phyloP scores from a whole-genome alignment of 179 eudicot genomes.

The Silene coronaria region DNA sequence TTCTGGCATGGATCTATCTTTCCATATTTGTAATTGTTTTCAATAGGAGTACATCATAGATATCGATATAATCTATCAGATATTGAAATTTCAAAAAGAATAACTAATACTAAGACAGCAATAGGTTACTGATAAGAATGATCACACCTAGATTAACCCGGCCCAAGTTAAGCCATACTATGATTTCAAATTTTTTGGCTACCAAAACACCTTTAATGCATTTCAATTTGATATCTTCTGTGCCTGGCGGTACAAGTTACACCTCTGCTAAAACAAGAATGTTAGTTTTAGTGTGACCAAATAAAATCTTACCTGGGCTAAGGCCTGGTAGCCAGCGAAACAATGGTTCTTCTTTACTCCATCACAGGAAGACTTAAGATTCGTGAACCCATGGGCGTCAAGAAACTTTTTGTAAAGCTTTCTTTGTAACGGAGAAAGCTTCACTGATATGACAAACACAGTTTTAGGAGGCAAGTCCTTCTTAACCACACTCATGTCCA shows the following conservation, averaged over 20 bases:
- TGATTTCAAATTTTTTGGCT: background rate
- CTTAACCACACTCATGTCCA: slow-evolving; percentile 97
- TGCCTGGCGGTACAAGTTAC: background rate
- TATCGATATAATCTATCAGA: background rate
- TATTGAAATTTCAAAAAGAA: background rate
- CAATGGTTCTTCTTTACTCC: slow-evolving; percentile 54
- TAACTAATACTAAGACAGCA: background rate
- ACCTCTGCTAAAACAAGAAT: background rate
- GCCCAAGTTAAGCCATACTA: background rate
- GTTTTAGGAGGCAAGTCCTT: slow-evolving; percentile 95
- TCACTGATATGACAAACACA: slow-evolving; percentile 91
- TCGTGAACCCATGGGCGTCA: slow-evolving; percentile 79
- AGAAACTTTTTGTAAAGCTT: slow-evolving; percentile 78
- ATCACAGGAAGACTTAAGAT: slow-evolving; percentile 52
- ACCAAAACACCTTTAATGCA: background rate
- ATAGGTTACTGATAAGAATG: background rate
- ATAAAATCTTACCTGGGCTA: slow-evolving; percentile 64
- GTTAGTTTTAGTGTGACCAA: background rate
- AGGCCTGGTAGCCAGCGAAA: slow-evolving; percentile 89
- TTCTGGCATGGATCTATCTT: background rate
- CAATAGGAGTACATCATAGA: background rate
- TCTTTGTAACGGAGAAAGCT: slow-evolving; percentile 78
- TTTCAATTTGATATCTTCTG: background rate
- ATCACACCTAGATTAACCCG: background rate
- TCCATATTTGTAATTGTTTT: background rate